A percentile compares a stretch with the other conserved stretches of the same genome.
Evolutionary conservation across 352 stramenopile species (phyloP).

Genomic region (Globisporangium takayamanum): DNA sequence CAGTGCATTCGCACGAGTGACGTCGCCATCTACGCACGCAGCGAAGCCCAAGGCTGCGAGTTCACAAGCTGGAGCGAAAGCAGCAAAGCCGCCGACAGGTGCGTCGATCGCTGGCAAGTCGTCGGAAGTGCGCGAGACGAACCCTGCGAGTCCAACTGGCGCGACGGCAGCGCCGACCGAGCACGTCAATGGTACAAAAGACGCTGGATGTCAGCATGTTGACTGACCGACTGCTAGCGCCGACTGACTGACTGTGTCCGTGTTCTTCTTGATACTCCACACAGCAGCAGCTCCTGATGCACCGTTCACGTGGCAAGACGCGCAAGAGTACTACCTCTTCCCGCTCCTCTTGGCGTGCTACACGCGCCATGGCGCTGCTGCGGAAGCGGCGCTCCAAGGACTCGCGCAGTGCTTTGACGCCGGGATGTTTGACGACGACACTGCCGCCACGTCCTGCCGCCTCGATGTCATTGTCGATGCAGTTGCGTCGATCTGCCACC

Average conservation of each 20-base stretch:
- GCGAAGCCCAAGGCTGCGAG: background rate
- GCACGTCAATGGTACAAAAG: background rate
- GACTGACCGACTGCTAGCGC: background rate
- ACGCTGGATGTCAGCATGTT: background rate
- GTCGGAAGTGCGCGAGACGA: constrained; percentile 7
- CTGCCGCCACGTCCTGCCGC: constrained; percentile 23
- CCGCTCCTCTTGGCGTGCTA: constrained; percentile 73
- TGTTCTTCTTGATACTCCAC: background rate
- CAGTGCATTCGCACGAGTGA: background rate
- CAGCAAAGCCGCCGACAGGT: background rate
- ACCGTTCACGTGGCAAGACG: constrained; percentile 9
- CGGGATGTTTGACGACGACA: constrained; percentile 39
- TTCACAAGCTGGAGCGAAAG: background rate
- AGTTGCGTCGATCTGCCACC: constrained; percentile 66
- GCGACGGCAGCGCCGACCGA: background rate
- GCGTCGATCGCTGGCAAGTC: background rate
- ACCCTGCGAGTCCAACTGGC: background rate
- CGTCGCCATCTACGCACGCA: background rate
- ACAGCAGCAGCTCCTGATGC: background rate
- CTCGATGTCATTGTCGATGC: constrained; percentile 58
- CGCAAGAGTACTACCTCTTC: constrained; percentile 70
- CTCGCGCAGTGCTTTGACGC: constrained; percentile 58
- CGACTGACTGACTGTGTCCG: background rate
- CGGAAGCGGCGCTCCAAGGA: constrained; percentile 36
- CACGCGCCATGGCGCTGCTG: constrained; percentile 56